Base-by-base conservation (phyloP, 768 basidiomycete species). In the Phanerodontia chrysosporium region DNA sequence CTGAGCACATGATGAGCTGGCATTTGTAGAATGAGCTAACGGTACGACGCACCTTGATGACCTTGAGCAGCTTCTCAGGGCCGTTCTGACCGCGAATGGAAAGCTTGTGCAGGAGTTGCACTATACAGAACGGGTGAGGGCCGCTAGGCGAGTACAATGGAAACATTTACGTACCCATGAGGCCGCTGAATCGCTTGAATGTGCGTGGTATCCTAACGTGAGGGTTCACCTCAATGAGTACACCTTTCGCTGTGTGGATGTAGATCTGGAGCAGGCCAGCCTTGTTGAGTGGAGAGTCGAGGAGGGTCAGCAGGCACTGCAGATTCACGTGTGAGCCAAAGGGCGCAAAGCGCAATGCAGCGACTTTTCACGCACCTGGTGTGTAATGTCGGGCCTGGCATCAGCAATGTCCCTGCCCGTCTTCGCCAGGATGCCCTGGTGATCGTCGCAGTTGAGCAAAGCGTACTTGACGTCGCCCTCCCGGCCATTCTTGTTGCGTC, bases 201-300 rank as follows among this genome's bases (percentile, higher is more conserved):
- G 97, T 99, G 62, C 97, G 83, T 12, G 97, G 97, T 67, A 99
- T 99, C 57, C 97, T 84, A 12, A 98, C 95, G 74, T 92, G 90
- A 2, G 97, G 97, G 73, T 99, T 98, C 65, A 98, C 94, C 75
- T 99, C 96, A 70, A 99, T 98, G 48, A 99, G 83, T 13, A 95
- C 91, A 39, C 95, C 95, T 67, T 90, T 92, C 18, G 94, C 91
- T 16, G 97, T 98, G 77, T 98, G 95, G 61, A 99, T 95, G 76
- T 96, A 99, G 18, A 99, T 95, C 73, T 98, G 97, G 12, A 98
- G 83, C 27, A 92, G 75, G 10, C 97, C 97, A 8, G 96, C 92
- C 75, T 98, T 98, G 82, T 99, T 99, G 46, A 99, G 76, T 1
- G 97, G 97, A 21, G 96, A 98, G 75, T 99, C 97, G 58, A 99